Base-by-base conservation (phyloP, 306 rosid species). In the Luffa acutangula region DNA sequence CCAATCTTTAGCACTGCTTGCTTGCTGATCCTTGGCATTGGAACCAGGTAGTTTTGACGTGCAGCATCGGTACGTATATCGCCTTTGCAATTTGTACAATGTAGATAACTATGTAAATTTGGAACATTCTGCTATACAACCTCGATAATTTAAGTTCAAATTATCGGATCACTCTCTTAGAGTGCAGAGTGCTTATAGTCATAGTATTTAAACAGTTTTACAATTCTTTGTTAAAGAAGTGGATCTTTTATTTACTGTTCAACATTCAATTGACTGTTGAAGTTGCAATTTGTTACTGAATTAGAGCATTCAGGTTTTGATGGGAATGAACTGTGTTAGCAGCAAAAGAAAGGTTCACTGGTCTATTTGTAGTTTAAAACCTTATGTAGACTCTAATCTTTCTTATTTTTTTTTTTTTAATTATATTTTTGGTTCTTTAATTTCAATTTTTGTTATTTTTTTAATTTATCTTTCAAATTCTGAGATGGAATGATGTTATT, bases 1-100 rank as follows among this genome's bases (percentile, higher is more conserved):
- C 85, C 71, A 78, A 85, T 25, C 91, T 91, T 71, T 90, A 93
- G 90, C 82, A 67, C 81, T 20, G 36, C 21, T 43, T 58, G 46
- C 34, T 51, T 75, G 25, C 80, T 59, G 25, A 77, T 31, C 42
- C 39, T 75, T 31, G 59, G n/a, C 49, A 21, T 13, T 33, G 52
- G 49, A 53, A 53, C 57, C 14, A 1, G 13, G 13, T 4, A 20
- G n/a, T 17, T 53, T 58, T 4, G 11, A 49, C 8, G 42, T 43
- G 20, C 21, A 20, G 77, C 36, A 25, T 73, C 8, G 12, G 18
- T n/a, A 58, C 42, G 20, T 20, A 77, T 39, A 42, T 36, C 13
- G 33, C 4, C 8, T 2, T 34, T 62, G 74, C 74, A 31, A 60
- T 42, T 45, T 78, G 31, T 78, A 46, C 53, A 43, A 59, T 78